A percentile compares a stretch with the other conserved stretches of the same genome.
Evolutionary conservation across 2,329 filamentous ascomycete species (phyloP).

Genomic region (Cercospora brassicicola): DNA sequence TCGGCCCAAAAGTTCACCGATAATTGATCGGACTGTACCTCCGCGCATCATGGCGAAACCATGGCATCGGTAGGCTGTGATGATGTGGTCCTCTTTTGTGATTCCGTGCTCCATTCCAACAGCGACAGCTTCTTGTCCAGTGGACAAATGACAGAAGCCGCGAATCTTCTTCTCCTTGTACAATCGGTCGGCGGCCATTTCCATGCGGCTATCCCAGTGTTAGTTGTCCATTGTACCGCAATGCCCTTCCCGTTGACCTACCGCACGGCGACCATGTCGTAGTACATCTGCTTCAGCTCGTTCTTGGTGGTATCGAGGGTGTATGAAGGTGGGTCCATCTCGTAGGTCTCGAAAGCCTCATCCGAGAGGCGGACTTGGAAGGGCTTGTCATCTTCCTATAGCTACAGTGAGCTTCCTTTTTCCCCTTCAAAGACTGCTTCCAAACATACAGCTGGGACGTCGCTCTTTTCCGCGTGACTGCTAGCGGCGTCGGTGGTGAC

Average conservation of each 20-base stretch:
- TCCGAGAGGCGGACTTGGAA: conserved; percentile 92
- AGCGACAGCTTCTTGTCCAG: conserved; percentile 95
- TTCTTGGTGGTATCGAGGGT: conserved; percentile 92
- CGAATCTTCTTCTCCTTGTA: conserved; percentile 99
- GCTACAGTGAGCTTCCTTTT: conserved; percentile 8
- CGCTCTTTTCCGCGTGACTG: conserved; percentile 78
- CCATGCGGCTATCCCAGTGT: conserved; percentile 75
- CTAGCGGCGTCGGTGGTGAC: conserved; percentile 96
- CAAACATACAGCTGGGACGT: conserved; percentile 63
- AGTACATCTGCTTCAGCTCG: conserved; percentile 98
- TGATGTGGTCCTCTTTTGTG: conserved; percentile 85
- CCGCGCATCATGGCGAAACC: conserved; percentile 97
- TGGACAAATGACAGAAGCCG: conserved; percentile 98
- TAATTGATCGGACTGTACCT: conserved; percentile 84
- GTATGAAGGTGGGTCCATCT: conserved; percentile 94
- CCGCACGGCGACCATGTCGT: conserved; percentile 93
- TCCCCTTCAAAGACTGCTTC: neutral
- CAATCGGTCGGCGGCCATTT: conserved; percentile 96
- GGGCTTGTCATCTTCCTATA: conserved; percentile 85
- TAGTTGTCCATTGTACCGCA: conserved; percentile 14
- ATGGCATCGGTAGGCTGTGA: conserved; percentile 98
- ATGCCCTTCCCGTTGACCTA: conserved; percentile 51
- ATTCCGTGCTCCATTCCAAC: conserved; percentile 96
- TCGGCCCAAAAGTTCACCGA: conserved; percentile 91
- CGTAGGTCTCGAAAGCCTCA: conserved; percentile 99